phyloP scores from a whole-genome alignment of 23 red algal species.

The Gracilariopsis chorda region DNA sequence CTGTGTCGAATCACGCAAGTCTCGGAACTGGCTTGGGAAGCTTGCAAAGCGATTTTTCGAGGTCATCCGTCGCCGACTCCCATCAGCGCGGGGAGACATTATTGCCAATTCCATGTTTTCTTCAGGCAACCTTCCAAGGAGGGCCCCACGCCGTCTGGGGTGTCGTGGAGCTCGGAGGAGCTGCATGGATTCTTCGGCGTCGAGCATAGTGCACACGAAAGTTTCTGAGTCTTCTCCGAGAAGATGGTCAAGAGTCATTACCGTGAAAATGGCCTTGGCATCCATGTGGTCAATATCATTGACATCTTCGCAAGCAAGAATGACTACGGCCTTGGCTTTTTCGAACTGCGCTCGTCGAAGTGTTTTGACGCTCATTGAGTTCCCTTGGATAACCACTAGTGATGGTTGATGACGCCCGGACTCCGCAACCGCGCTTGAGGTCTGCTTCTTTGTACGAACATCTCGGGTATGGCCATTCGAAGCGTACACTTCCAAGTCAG shows the following conservation, averaged over 20 bases:
- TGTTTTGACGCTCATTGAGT: conserved; percentile 62
- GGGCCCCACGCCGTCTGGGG: conserved; percentile 57
- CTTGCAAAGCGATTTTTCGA: neutral
- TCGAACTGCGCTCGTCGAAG: conserved; percentile 72
- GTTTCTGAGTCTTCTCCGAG: conserved; percentile 57
- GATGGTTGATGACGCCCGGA: neutral
- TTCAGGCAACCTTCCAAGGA: conserved; percentile 21
- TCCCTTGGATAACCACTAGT: conserved; percentile 70
- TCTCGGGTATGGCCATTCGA: neutral
- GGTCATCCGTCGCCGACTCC: neutral
- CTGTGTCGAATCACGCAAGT: neutral
- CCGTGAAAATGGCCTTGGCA: conserved; percentile 72
- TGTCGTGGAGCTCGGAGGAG: conserved; percentile 69
- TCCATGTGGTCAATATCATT: conserved; percentile 70
- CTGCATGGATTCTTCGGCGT: conserved; percentile 83
- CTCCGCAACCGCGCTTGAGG: neutral
- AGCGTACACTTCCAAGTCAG: conserved; percentile 12
- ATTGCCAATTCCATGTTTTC: conserved; percentile 16
- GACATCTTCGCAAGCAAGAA: conserved; percentile 68
- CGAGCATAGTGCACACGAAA: conserved; percentile 80
- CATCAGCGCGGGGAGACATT: neutral
- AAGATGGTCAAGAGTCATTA: conserved; percentile 83
- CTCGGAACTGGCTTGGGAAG: neutral
- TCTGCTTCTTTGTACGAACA: neutral
- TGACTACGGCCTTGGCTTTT: conserved; percentile 62